These are phyloP conservation scores for Phlegmacium glaucopus DNA, from an alignment of 768 basidiomycete species.

Conservation along the genomic window DNA sequence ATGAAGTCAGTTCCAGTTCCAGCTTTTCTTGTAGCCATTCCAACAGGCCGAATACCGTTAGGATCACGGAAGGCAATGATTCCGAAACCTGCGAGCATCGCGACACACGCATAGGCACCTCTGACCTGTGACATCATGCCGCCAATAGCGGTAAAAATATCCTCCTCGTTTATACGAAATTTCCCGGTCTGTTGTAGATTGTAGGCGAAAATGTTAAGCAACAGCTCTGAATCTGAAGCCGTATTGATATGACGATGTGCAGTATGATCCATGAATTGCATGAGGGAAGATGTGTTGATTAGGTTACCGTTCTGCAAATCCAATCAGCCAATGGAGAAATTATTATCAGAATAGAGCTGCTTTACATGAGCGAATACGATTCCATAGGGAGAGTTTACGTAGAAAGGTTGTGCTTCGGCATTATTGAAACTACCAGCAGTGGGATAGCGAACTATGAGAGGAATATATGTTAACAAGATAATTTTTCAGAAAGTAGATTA, in stretches of 20 bases:
- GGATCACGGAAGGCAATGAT: slow-evolving; percentile 98
- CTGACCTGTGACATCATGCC: slow-evolving; percentile 85
- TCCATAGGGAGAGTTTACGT: slow-evolving; percentile 99
- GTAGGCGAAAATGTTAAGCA: slow-evolving; percentile 97
- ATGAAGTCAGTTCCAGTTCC: slow-evolving; percentile 76
- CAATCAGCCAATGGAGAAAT: slow-evolving; percentile 4
- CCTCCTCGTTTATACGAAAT: slow-evolving; percentile 98
- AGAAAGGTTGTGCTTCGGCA: slow-evolving; percentile 98
- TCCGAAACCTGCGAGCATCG: slow-evolving; percentile 99
- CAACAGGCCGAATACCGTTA: slow-evolving; percentile 93
- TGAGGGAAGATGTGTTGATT: slow-evolving; percentile 85
- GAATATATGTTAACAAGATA: slow-evolving; percentile 5
- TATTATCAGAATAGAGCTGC: slow-evolving; percentile 7
- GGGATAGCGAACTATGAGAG: slow-evolving; percentile 81
- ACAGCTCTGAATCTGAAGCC: slow-evolving; percentile 94
- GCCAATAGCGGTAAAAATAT: slow-evolving; percentile 93
- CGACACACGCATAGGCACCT: slow-evolving; percentile 95
- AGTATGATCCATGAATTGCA: slow-evolving; percentile 91
- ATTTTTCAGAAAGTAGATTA: slow-evolving; percentile 2
- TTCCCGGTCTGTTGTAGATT: slow-evolving; percentile 98
- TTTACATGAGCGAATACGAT: slow-evolving; percentile 96
- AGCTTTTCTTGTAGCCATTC: slow-evolving; percentile 69
- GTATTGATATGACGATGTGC: slow-evolving; percentile 99
- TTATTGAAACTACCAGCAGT: slow-evolving; percentile 97
- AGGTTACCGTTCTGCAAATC: slow-evolving; percentile 88